A percentile compares a stretch with the other conserved stretches of the same genome.
phyloP scores from a whole-genome alignment of 495 filamentous ascomycete species.

The Terfezia boudieri region DNA sequence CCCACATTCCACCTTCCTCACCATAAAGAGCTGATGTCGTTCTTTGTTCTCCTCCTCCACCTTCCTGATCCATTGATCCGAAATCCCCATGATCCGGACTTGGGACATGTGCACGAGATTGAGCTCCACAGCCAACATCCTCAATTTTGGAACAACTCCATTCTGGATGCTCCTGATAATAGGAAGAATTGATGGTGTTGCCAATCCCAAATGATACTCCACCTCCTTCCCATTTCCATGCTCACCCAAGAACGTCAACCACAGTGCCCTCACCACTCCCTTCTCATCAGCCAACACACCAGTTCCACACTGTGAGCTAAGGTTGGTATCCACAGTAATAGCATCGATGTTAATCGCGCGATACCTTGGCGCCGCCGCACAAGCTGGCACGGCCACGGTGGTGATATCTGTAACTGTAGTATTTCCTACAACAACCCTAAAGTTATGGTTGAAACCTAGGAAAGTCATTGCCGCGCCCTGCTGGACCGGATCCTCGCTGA shows the following conservation, averaged over 20 bases:
- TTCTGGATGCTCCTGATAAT: constrained; percentile 65
- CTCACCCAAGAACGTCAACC: constrained; percentile 92
- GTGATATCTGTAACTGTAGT: constrained; percentile 95
- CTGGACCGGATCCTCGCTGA: constrained; percentile 61
- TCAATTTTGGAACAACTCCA: constrained; percentile 51
- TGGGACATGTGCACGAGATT: constrained; percentile 92
- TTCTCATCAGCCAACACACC: constrained; percentile 79
- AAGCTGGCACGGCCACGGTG: constrained; percentile 87
- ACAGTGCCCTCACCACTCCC: constrained; percentile 79
- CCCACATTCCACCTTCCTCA: constrained; percentile 70
- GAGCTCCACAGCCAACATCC: constrained; percentile 84
- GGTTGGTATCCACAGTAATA: constrained; percentile 82
- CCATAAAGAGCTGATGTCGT: constrained; percentile 93
- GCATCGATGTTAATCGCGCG: constrained; percentile 92
- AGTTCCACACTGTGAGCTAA: constrained; percentile 81
- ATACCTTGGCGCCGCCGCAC: constrained; percentile 75
- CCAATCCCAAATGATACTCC: constrained; percentile 88
- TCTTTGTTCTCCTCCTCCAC: constrained; percentile 69
- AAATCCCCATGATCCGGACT: constrained; percentile 93
- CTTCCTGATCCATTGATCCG: constrained; percentile 81
- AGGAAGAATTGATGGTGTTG: constrained; percentile 68
- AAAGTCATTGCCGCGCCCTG: constrained; percentile 82
- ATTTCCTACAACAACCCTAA: constrained; percentile 77
- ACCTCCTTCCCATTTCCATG: constrained; percentile 63
- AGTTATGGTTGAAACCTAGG: constrained; percentile 90